Evolutionary conservation across 169 alveolate genomes (phyloP), one percentile per base, ranked within the genome.

Genomic region (Eimeria brunetti): DNA sequence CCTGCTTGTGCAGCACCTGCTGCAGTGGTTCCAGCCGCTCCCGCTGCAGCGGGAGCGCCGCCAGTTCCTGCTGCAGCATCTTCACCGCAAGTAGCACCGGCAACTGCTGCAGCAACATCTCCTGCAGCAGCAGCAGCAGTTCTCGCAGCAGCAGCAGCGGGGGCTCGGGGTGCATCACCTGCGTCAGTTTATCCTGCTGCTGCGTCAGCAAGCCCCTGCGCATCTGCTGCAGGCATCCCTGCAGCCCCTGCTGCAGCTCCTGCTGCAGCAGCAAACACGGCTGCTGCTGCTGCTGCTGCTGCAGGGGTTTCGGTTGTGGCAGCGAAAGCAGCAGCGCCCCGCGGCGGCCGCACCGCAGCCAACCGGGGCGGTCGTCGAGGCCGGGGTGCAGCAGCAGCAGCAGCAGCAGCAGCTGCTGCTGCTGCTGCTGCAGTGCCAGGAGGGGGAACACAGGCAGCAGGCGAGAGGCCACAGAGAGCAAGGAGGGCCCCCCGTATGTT

Each of bases 401-500:
- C 94, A 46, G 86, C 83, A 24, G 75, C 38, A 67, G 73, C 53
- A 64, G 64, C 84, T 62, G 89, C 69, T 24, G 75, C 51, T 0
- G 67, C 89, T 20, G 75, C 38, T 14, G 64, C 92, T 36, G 67
- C 76, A 33, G 83, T 20, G 41, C 56, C 53, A 64, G 94, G 75
- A 88, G 86, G 38, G 33, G 85, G 49, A n/a, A 62, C 86, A 36
- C 71, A 67, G 27, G 36, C 85, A 16, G 69, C 85, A 12, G 91
- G 91, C 14, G 91, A 88, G 83, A 41, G 95, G 91, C 95, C 95
- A 27, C 95, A 67, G 36, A 73, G 95, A n/a, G 73, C 81, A 9
- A 58, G 95, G 24, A 24, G 95, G 36, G 92, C 95, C 41, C 95
- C 95, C 12, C 91, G 91, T 18, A 91, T 78, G 75, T 91, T 91